These are phyloP conservation scores for Penicillium verrucosum DNA, from an alignment of 2,329 filamentous ascomycete genomes.

Conservation along the genomic window DNA sequence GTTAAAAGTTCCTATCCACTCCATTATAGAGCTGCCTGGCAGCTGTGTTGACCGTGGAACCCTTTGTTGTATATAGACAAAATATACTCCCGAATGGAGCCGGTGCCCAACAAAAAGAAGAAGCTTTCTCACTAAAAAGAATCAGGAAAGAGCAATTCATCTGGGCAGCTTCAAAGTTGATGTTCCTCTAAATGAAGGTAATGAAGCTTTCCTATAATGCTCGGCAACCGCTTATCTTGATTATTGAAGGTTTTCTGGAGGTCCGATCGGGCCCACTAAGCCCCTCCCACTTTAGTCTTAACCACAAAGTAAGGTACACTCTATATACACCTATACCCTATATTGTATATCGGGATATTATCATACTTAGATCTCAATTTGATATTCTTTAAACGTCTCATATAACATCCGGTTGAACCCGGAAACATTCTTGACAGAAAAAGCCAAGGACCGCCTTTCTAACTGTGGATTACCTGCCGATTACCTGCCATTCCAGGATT, in stretches of 20 bases:
- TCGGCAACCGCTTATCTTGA: neutral
- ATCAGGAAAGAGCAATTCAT: neutral
- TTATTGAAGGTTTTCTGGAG: slow-evolving; percentile 1
- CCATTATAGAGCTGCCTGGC: slow-evolving; percentile 1
- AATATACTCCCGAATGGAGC: slow-evolving; percentile 3
- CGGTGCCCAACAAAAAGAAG: neutral
- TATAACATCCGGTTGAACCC: neutral
- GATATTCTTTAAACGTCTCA: neutral
- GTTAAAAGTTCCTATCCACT: slow-evolving; percentile 22
- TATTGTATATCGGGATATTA: neutral
- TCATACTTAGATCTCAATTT: neutral
- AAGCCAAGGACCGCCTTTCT: slow-evolving; percentile 9
- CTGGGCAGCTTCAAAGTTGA: neutral
- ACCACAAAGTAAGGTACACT: slow-evolving; percentile 4
- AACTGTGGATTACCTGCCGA: slow-evolving; percentile 13
- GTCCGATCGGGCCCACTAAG: slow-evolving; percentile 8
- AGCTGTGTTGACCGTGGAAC: slow-evolving; percentile 12
- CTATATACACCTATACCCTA: neutral
- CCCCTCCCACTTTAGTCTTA: slow-evolving; percentile 3
- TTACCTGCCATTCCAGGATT: slow-evolving; percentile 14
- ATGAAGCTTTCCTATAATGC: neutral
- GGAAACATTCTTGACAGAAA: slow-evolving; percentile 7
- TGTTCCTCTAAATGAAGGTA: too few species aligned
- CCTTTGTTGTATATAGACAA: neutral
- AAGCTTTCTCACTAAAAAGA: neutral